phyloP scores from a whole-genome alignment of 1,139 yeast species.

The Lodderomyces parapsilosis region DNA sequence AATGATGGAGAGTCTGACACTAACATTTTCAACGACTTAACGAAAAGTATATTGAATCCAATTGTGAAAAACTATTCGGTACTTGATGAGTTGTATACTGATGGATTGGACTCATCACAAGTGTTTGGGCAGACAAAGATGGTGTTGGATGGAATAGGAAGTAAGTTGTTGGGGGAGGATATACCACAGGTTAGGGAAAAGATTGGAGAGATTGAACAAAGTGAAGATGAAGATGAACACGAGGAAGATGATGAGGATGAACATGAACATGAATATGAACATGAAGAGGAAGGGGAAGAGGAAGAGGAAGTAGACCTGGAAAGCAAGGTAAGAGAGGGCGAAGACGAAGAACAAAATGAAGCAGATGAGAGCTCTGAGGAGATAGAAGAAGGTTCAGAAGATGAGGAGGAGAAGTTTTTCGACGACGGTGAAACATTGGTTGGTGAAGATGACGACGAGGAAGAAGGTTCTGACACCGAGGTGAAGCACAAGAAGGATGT shows the following conservation, averaged over 20 bases:
- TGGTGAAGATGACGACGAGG: constrained; percentile 10
- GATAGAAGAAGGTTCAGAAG: constrained; percentile 18
- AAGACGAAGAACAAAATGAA: constrained; percentile 9
- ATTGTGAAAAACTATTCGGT: constrained; percentile 62
- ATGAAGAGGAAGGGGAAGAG: constrained; percentile 14
- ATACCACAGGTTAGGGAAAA: constrained; percentile 14
- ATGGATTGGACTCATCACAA: constrained; percentile 87
- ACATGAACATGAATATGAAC: constrained; percentile 19
- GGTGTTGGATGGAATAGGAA: constrained; percentile 47
- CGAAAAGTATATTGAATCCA: constrained; percentile 64
- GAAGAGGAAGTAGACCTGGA: constrained; percentile 6
- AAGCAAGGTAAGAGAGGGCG: constrained; percentile 10
- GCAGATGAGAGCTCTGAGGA: constrained; percentile 14
- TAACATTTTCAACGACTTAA: constrained; percentile 32
- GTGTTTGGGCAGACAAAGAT: constrained; percentile 92
- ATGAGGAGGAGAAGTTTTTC: constrained; percentile 15
- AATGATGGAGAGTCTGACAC: constrained; percentile 12
- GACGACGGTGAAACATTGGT: constrained; percentile 14
- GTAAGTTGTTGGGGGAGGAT: constrained; percentile 37
- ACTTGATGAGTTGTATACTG: constrained; percentile 77
- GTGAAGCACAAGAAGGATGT: constrained; percentile 41
- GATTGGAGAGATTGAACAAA: constrained; percentile 17
- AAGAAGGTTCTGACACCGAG: constrained; percentile 18
- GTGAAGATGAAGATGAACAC: constrained; percentile 16
- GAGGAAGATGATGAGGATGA: constrained; percentile 15